Percentiles rank a stretch among this genome's conserved stretches.
These are phyloP conservation scores for Crithidia acanthocephali DNA, from an alignment of 208 protist genomes.

Conservation along the genomic window DNA sequence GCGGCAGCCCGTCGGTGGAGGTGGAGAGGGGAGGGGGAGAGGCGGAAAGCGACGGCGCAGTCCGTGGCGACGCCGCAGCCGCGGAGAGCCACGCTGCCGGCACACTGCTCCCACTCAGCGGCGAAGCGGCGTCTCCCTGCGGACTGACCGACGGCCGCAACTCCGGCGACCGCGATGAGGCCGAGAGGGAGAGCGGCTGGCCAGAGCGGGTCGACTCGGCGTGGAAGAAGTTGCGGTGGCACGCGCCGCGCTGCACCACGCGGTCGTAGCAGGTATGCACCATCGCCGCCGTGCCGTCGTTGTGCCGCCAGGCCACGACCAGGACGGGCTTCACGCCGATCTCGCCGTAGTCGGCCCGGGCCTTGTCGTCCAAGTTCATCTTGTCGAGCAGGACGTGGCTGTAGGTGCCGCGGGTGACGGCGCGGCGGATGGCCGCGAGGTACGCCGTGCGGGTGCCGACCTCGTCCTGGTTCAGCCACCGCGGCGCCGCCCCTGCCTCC, in stretches of 20 bases:
- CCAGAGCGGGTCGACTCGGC: conserved; percentile 3
- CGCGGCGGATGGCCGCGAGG: conserved; percentile 52
- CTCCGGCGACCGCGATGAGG: conserved; percentile 22
- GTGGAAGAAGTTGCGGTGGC: conserved; percentile 63
- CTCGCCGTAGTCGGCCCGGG: conserved; percentile 45
- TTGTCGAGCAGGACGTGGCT: conserved; percentile 86
- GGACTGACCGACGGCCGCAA: not conserved
- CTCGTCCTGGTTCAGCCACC: conserved; percentile 91
- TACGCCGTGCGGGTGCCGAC: conserved; percentile 51
- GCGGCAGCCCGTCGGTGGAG: not conserved
- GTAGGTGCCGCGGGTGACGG: conserved; percentile 38
- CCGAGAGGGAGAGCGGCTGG: conserved; percentile 2
- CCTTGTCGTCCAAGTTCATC: conserved; percentile 75
- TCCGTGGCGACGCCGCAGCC: not conserved
- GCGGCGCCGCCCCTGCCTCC: conserved; percentile 51
- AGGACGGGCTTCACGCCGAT: conserved; percentile 40
- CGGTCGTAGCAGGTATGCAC: conserved; percentile 64
- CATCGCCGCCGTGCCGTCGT: conserved; percentile 44
- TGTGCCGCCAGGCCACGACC: conserved; percentile 58
- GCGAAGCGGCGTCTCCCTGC: not conserved
- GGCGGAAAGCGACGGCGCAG: not conserved
- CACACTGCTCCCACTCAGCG: not conserved
- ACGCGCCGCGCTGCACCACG: conserved; percentile 48
- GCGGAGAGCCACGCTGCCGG: conserved; percentile 12
- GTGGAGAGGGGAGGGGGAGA: too few species aligned